These are phyloP conservation scores for Fraxinus paxiana DNA, from an alignment of 305 asterid genomes.

Conservation along the genomic window DNA sequence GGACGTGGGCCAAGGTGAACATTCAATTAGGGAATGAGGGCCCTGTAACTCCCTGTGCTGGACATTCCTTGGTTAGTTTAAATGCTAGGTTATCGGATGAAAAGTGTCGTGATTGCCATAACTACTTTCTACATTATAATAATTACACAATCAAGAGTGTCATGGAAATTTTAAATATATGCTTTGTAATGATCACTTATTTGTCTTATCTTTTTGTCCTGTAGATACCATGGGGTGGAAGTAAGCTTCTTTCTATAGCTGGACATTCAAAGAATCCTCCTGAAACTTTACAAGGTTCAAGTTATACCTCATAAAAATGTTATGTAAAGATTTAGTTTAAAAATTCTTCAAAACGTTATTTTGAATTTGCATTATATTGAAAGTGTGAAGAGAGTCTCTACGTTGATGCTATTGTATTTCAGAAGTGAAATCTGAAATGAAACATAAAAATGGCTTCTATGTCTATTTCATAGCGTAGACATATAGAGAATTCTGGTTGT, in stretches of 20 bases:
- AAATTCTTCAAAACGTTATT: not conserved
- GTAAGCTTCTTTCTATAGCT: conserved; percentile 83
- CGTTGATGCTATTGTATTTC: conserved; percentile 16
- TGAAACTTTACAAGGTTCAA: conserved; percentile 76
- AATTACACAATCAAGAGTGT: conserved; percentile 15
- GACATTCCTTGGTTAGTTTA: conserved; percentile 88
- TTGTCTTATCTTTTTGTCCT: conserved; percentile 24
- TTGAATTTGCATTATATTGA: conserved; percentile 16
- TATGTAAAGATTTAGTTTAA: not conserved
- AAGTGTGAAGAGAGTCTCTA: conserved; percentile 14
- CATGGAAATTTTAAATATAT: conserved; percentile 8
- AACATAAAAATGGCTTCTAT: conserved; percentile 7
- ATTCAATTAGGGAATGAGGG: conserved; percentile 48
- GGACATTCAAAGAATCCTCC: conserved; percentile 90
- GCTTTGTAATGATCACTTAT: conserved; percentile 20
- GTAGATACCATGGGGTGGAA: conserved; percentile 91
- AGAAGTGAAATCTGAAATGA: conserved; percentile 4
- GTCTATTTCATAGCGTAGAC: not conserved
- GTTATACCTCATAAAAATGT: conserved; percentile 16
- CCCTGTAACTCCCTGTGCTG: conserved; percentile 65
- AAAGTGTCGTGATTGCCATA: conserved; percentile 8
- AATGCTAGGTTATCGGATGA: conserved; percentile 26
- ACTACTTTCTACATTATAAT: conserved; percentile 16
- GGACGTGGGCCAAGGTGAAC: conserved; percentile 88
- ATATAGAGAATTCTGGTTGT: not conserved